These are phyloP conservation scores for Cnidoscolus chayamansa DNA, from an alignment of 441 rosid species.

Conservation along the genomic window DNA sequence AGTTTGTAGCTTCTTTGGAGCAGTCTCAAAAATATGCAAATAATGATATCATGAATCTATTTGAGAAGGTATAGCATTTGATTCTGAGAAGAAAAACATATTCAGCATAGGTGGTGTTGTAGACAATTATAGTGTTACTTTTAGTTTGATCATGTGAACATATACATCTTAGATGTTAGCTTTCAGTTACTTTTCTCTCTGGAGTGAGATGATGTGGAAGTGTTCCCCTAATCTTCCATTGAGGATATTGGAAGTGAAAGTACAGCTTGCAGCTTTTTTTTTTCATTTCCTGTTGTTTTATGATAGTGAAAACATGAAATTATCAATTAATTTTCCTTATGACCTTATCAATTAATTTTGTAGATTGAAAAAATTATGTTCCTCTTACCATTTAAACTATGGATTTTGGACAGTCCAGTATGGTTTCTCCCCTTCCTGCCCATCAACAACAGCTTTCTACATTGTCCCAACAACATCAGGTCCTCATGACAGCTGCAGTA, in stretches of 20 bases:
- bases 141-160: not conserved
- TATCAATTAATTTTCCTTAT: not conserved
- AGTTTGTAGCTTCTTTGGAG: slow-evolving; percentile 17
- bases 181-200: not conserved
- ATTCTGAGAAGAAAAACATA: not conserved
- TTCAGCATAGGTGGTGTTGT: not conserved
- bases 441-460: slow-evolving; percentile 39
- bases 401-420: slow-evolving; percentile 39
- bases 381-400: slow-evolving; percentile 14
- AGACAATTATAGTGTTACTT: not conserved
- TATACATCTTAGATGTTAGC: not conserved
- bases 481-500: slow-evolving; percentile 26
- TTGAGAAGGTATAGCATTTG: slow-evolving; percentile 31
- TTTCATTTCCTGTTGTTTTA: not conserved
- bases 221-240: not conserved
- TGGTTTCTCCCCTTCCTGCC: slow-evolving; percentile 37
- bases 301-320: not conserved
- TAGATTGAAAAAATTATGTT: not conserved
- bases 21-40: slow-evolving; percentile 28
- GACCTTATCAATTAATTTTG: not conserved
- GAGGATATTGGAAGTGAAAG: not conserved
- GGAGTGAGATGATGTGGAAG: not conserved
- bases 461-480: slow-evolving; percentile 37
- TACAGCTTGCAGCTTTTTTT: not conserved
- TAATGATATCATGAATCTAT: slow-evolving; percentile 30